phyloP scores from a whole-genome alignment of 805 yeast species.

The Kluyveromyces lactis region DNA sequence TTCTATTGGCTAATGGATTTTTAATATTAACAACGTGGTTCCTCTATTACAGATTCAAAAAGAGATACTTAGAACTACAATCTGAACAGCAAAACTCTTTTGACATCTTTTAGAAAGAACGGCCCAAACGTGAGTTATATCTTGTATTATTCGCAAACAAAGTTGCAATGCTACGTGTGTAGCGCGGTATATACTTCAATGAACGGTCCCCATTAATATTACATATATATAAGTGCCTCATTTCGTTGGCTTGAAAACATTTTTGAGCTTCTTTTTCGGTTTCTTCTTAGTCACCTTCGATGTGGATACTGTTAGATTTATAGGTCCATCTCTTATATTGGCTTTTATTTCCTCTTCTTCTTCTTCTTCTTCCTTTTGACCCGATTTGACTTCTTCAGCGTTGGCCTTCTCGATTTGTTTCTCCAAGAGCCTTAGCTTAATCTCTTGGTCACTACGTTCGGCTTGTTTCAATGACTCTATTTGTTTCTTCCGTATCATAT shows the following conservation, averaged over 20 bases:
- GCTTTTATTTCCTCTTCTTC: not conserved
- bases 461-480: conserved; percentile 30
- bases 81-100: conserved; percentile 9
- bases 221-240: not conserved
- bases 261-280: not conserved
- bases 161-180: too few species aligned
- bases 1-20: conserved; percentile 46
- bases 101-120: not conserved
- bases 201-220: too few species aligned
- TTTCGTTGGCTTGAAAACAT: conserved; percentile 2
- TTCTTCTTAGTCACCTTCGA: conserved; percentile 4
- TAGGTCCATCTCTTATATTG: not conserved
- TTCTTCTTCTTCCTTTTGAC: not conserved
- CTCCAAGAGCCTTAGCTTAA: conserved; percentile 36
- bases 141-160: too few species aligned
- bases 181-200: too few species aligned
- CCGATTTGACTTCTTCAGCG: too few species aligned
- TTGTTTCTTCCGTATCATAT: conserved; percentile 34
- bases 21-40: conserved; percentile 56
- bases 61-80: conserved; percentile 28
- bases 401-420: conserved; percentile 36
- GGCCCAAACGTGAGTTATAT: too few species aligned
- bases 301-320: conserved; percentile 5
- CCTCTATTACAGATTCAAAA: conserved; percentile 47
- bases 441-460: conserved; percentile 39